Percentiles rank a stretch among this genome's conserved stretches.
Conservation (phyloP, 306 rosid species). For the Luffa aegyptiaca region DNA sequence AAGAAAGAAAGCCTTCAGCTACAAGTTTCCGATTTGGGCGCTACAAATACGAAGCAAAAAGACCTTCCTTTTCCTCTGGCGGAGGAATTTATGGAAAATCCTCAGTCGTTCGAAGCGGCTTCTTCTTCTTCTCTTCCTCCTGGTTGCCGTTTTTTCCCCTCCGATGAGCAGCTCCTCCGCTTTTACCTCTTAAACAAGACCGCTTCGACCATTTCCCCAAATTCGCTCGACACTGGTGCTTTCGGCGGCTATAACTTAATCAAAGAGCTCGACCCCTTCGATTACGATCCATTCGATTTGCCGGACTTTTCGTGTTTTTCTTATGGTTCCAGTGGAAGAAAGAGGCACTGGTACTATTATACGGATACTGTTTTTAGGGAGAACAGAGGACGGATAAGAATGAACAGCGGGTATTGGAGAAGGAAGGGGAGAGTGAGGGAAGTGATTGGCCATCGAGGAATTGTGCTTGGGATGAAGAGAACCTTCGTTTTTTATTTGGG, state of each 20-base stretch:
- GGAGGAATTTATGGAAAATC: slow-evolving; percentile 24
- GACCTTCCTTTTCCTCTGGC: background rate
- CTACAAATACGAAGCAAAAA: background rate
- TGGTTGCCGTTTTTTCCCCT: slow-evolving; percentile 52
- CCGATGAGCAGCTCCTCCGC: slow-evolving; percentile 44
- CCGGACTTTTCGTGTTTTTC: slow-evolving; percentile 37
- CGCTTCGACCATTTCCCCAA: background rate
- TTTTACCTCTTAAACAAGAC: slow-evolving; percentile 41
- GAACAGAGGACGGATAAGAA: slow-evolving; percentile 17
- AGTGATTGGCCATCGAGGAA: slow-evolving; percentile 19
- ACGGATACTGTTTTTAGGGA: slow-evolving; percentile 24
- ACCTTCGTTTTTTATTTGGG: slow-evolving; percentile 41
- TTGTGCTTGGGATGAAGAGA: slow-evolving; percentile 37
- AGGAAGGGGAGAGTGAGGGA: slow-evolving; percentile 33
- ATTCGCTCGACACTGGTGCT: background rate
- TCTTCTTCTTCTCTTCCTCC: slow-evolving; percentile 31
- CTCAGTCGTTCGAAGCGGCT: slow-evolving; percentile 1
- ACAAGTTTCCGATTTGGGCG: slow-evolving; percentile 2
- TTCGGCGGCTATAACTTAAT: slow-evolving; percentile 31
- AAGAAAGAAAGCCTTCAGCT: background rate
- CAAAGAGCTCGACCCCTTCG: slow-evolving; percentile 36
- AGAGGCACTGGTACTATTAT: slow-evolving; percentile 55
- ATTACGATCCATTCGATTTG: slow-evolving; percentile 36
- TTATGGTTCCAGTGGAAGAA: slow-evolving; percentile 35
- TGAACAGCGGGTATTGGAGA: slow-evolving; percentile 54